phyloP scores from a whole-genome alignment of 768 basidiomycete genomes.

The Termitomyces bulborhizus region DNA sequence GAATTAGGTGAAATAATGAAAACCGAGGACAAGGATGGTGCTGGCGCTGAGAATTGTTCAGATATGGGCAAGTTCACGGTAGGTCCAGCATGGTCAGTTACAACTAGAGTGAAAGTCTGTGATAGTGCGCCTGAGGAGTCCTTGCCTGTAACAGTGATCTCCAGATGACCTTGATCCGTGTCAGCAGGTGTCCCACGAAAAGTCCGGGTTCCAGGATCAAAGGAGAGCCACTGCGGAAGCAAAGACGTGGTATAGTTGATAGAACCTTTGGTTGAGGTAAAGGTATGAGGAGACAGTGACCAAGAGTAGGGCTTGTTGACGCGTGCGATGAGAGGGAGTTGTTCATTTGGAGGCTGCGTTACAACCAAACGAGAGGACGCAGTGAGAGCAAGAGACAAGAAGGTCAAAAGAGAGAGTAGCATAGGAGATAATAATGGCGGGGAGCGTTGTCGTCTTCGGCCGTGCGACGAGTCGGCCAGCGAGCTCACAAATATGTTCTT shows the following conservation, averaged over 20 bases:
- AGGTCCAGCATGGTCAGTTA: conserved; percentile 49
- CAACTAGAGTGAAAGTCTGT: conserved; percentile 49
- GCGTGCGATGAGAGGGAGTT: conserved; percentile 78
- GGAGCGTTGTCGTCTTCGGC: conserved; percentile 29
- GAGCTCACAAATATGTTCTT: conserved; percentile 32
- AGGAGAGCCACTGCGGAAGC: conserved; percentile 74
- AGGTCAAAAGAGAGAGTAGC: conserved; percentile 53
- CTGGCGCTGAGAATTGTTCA: conserved; percentile 54
- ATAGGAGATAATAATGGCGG: conserved; percentile 55
- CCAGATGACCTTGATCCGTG: conserved; percentile 55
- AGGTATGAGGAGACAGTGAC: conserved; percentile 62
- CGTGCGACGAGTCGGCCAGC: conserved; percentile 51
- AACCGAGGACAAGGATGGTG: conserved; percentile 70
- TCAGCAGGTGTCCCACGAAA: conserved; percentile 66
- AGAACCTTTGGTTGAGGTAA: conserved; percentile 39
- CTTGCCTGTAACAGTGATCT: conserved; percentile 58
- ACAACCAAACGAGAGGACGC: conserved; percentile 42
- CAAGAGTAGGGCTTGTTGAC: conserved; percentile 59
- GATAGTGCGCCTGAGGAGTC: conserved; percentile 46
- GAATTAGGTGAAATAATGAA: conserved; percentile 58
- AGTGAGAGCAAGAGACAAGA: conserved; percentile 32
- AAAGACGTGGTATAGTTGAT: conserved; percentile 45
- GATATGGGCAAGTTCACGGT: conserved; percentile 45
- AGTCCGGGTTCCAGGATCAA: conserved; percentile 52
- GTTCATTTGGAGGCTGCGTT: conserved; percentile 55